Base-by-base conservation (phyloP, 768 basidiomycete genomes). In the Hydnomerulius pinastri region DNA sequence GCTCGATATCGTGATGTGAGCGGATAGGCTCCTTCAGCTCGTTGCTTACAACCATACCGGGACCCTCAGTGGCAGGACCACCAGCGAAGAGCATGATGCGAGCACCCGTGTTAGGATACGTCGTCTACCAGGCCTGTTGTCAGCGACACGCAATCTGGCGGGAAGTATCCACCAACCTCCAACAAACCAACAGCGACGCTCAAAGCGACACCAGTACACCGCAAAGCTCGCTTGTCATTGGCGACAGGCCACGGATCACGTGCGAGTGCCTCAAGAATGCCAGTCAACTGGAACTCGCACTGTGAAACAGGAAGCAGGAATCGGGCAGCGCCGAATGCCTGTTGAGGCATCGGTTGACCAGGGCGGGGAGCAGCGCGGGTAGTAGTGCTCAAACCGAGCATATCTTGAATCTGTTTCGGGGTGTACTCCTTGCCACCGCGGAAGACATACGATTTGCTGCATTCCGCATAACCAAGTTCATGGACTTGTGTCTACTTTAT, bases 211-310 rank as follows among this genome's bases (percentile, higher is more conserved):
- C 97, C 97, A 2, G 95, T 96, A 74, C 96, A 98, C 47, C 97
- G 81, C 63, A 98, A 74, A 11, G 95, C 78, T 50, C 97, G 86
- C 71, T 92, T 93, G 66, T 98, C 96, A 58, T 86, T 91, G 10
- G 92, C 93, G 11, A 99, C 95, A 2, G 95, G 92, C 97, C 97
- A 99, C 4, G 97, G 93, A 65, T 98, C 97, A 54, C 92, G 84
- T 43, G 83, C 74, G 37, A 99, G 77, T 3, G 83, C 74, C 68
- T 98, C 96, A 43, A 99, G 75, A 58, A 99, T 91, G 25, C 89
- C 87, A 0, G 96, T 98, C 44, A 98, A 75, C 73, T 96, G 92
- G 72, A 96, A 97, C 73, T 98, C 97, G 76, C 89, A 90, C 65
- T 96, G 92, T 59, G 86, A 82, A 2, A 87, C 88, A 0, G 96